A percentile compares a stretch with the other conserved stretches of the same genome.
These are phyloP conservation scores for Aspergillus pseudoviridinutans DNA, from an alignment of 2,329 filamentous ascomycete genomes.

Conservation along the genomic window DNA sequence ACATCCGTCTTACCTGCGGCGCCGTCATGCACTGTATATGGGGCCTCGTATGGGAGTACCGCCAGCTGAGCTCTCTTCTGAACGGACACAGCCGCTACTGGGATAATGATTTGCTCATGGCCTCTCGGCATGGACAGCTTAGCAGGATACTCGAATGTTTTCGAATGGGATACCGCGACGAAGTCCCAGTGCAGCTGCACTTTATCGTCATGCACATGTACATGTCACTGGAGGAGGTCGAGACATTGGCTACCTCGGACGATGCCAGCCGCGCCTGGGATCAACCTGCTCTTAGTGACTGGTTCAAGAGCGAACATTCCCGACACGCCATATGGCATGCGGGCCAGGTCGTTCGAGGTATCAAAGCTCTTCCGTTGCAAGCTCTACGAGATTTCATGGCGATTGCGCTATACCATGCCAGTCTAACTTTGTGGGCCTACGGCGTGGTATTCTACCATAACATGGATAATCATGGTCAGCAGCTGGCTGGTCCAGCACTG, in stretches of 20 bases:
- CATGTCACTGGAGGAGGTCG: slow-evolving; percentile 9
- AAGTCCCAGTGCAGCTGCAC: slow-evolving; percentile 2
- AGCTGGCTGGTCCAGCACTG: background rate
- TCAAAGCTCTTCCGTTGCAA: background rate
- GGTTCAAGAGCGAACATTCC: slow-evolving; percentile 1
- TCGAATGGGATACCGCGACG: slow-evolving; percentile 8
- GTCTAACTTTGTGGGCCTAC: too few relatives aligned
- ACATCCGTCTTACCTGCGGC: slow-evolving; percentile 17
- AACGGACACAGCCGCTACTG: slow-evolving; percentile 19
- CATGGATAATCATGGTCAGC: too few relatives aligned
- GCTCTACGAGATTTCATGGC: slow-evolving; percentile 7
- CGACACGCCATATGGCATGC: slow-evolving; percentile 11
- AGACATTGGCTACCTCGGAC: slow-evolving; percentile 2
- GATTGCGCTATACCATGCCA: background rate
- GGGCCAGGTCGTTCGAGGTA: slow-evolving; percentile 6
- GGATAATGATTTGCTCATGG: slow-evolving; percentile 23
- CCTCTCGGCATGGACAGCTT: slow-evolving; percentile 26
- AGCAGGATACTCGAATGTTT: slow-evolving; percentile 21
- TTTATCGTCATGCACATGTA: slow-evolving; percentile 7
- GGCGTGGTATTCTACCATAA: too few relatives aligned
- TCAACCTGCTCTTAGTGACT: too few relatives aligned
- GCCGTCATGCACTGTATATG: slow-evolving; percentile 31
- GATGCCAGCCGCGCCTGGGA: background rate
- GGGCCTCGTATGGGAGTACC: slow-evolving; percentile 28
- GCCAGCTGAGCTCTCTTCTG: slow-evolving; percentile 25